phyloP scores from a whole-genome alignment of 345 rosid species.

The Brassica napus region Da-Ae NC_063449.1:15650001-15650500 shows the following conservation, averaged over 20 bases:
- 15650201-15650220: constrained; percentile 69
- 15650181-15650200: constrained; percentile 27
- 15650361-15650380: constrained; percentile 28
- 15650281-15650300: constrained; percentile 90
- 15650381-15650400: constrained; percentile 26
- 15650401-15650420: neutral
- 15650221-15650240: constrained; percentile 94
- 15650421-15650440: constrained; percentile 3
- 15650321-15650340: constrained; percentile 2
- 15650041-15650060: constrained; percentile 15
- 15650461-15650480: constrained; percentile 33
- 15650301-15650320: constrained; percentile 51
- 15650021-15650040: constrained; percentile 12
- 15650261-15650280: constrained; percentile 84
- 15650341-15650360: neutral
- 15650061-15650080: constrained; percentile 10
- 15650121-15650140: neutral
- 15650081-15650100: neutral
- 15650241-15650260: constrained; percentile 99
- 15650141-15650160: neutral
- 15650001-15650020: constrained; percentile 23
- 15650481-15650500: constrained; percentile 10
- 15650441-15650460: constrained; percentile 27
- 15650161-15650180: constrained; percentile 14
- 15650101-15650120: constrained; percentile 24